These are phyloP conservation scores for Sarocladium strictum DNA, from an alignment of 2,329 filamentous ascomycete genomes.

Conservation along the genomic window DNA sequence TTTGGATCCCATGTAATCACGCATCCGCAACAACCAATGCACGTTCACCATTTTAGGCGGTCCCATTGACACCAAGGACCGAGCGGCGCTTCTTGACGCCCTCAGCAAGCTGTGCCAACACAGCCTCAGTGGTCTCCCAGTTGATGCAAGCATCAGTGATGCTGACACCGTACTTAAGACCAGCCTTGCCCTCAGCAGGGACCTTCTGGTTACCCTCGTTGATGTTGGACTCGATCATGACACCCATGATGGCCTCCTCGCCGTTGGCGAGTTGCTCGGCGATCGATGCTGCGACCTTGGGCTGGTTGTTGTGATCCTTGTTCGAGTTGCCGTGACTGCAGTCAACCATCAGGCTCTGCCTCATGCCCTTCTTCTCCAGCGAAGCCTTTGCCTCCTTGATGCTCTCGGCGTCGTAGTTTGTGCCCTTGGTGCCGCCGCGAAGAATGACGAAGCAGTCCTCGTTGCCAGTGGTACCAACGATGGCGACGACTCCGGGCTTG, in stretches of 20 bases:
- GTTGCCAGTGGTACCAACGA: conserved; percentile 90
- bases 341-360: conserved; percentile 86
- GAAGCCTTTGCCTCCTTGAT: conserved; percentile 78
- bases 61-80: conserved; percentile 21
- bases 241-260: conserved; percentile 84
- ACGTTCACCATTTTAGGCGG: background rate
- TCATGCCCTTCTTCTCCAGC: conserved; percentile 66
- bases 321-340: conserved; percentile 95
- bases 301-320: conserved; percentile 97
- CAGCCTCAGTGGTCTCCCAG: conserved; percentile 82
- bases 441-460: conserved; percentile 97
- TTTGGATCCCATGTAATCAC: background rate
- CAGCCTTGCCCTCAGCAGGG: conserved; percentile 75
- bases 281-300: conserved; percentile 77
- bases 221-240: conserved; percentile 99
- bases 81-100: conserved; percentile 71
- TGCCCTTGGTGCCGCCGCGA: conserved; percentile 84
- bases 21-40: background rate
- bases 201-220: conserved; percentile 95
- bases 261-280: conserved; percentile 81
- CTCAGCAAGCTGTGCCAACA: conserved; percentile 71
- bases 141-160: conserved; percentile 97
- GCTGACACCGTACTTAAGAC: conserved; percentile 86
- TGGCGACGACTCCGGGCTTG: conserved; percentile 90
- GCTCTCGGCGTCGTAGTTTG: conserved; percentile 85